These are phyloP conservation scores for Tephrocybe sp. DNA, from an alignment of 768 basidiomycete species.

Conservation along the genomic window DNA sequence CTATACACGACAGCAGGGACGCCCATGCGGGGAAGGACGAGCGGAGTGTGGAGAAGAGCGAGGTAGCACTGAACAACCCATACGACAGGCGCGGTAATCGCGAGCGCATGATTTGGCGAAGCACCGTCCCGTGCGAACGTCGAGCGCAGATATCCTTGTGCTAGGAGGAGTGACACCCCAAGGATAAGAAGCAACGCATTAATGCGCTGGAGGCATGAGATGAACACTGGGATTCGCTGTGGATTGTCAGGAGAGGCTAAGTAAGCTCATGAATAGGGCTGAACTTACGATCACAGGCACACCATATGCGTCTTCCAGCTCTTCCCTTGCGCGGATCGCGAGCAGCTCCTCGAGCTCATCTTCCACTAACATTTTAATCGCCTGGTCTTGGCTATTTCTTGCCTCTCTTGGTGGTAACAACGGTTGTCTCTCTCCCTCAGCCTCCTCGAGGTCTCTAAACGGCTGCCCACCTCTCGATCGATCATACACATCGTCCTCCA, in stretches of 20 bases:
- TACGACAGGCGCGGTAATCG: constrained; percentile 42
- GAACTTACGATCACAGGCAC: constrained; percentile 72
- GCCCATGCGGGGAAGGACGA: constrained; percentile 69
- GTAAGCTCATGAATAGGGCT: not conserved
- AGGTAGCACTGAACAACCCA: constrained; percentile 53
- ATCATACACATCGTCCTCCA: constrained; percentile 18
- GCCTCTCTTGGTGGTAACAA: constrained; percentile 24
- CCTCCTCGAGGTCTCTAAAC: constrained; percentile 3
- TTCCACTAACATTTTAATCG: constrained; percentile 48
- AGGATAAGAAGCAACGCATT: constrained; percentile 72
- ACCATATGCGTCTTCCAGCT: constrained; percentile 79
- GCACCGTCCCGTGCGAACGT: constrained; percentile 27
- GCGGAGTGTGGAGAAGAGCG: constrained; percentile 63
- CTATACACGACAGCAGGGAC: constrained; percentile 77
- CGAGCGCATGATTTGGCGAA: constrained; percentile 32
- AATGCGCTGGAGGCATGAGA: constrained; percentile 74
- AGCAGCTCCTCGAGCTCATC: constrained; percentile 67
- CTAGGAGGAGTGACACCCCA: constrained; percentile 62
- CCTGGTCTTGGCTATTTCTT: constrained; percentile 2
- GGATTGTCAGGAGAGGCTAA: constrained; percentile 4
- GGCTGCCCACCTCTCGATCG: not conserved
- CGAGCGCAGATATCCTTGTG: constrained; percentile 61
- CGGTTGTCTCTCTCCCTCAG: constrained; percentile 34
- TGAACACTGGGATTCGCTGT: constrained; percentile 76
- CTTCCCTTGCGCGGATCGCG: constrained; percentile 63